Conservation (phyloP, 768 basidiomycete genomes). For the Saitozyma sp. region DNA sequence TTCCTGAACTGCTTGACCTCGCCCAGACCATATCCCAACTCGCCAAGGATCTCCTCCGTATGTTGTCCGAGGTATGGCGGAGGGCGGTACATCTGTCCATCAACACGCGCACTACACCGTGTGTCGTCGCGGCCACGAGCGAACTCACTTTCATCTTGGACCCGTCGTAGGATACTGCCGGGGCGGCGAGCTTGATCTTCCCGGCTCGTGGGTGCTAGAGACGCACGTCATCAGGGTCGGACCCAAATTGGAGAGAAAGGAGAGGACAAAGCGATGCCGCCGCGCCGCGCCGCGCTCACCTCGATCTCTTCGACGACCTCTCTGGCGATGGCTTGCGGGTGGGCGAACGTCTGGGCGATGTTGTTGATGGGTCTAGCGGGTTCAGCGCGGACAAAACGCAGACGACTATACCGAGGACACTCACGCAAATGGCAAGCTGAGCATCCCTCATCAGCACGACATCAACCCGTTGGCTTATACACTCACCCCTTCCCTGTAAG, state of each 20-base stretch:
- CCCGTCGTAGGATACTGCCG: slow-evolving; percentile 79
- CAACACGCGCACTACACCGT: not conserved
- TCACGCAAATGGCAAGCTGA: slow-evolving; percentile 26
- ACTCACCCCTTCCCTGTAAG: slow-evolving; percentile 76
- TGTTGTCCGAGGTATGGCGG: slow-evolving; percentile 88
- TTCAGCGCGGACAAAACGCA: slow-evolving; percentile 7
- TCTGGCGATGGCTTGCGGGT: slow-evolving; percentile 80
- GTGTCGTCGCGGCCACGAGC: slow-evolving; percentile 51
- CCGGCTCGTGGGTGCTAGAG: slow-evolving; percentile 69
- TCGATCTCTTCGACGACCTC: slow-evolving; percentile 73
- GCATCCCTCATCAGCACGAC: slow-evolving; percentile 52
- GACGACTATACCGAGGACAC: not conserved
- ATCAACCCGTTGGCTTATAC: slow-evolving; percentile 45
- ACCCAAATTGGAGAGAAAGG: not conserved
- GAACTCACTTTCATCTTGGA: slow-evolving; percentile 55
- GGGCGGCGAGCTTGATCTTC: slow-evolving; percentile 73
- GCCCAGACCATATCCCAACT: slow-evolving; percentile 55
- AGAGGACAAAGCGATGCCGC: not conserved
- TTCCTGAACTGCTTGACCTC: slow-evolving; percentile 57
- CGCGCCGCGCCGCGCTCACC: slow-evolving; percentile 55
- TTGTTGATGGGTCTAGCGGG: slow-evolving; percentile 75
- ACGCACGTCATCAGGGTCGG: not conserved
- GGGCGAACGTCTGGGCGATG: slow-evolving; percentile 82
- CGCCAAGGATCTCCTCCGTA: slow-evolving; percentile 64
- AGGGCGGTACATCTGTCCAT: slow-evolving; percentile 63